Evolutionary conservation across 2,329 filamentous ascomycete genomes (phyloP).

Genomic region (Pleoardoris graminearum): DNA sequence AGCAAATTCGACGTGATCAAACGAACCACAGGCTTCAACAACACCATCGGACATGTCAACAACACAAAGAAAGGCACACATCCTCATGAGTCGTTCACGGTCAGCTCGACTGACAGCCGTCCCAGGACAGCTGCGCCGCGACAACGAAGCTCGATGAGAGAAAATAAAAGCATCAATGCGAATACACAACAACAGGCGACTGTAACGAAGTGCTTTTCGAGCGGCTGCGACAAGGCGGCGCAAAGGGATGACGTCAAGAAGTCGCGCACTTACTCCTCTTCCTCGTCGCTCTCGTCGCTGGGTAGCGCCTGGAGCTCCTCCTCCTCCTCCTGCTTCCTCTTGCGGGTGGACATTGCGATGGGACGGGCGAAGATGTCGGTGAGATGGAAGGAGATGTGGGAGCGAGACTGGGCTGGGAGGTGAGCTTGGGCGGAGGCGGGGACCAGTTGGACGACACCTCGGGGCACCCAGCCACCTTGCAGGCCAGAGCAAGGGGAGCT

Average conservation of each 20-base stretch:
- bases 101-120: conserved; percentile 21
- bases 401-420: conserved; percentile 16
- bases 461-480: conserved; percentile 15
- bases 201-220: conserved; percentile 21
- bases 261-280: conserved; percentile 48
- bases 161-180: conserved; percentile 16
- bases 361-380: background rate
- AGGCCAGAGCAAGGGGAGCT: conserved; percentile 30
- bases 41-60: conserved; percentile 1
- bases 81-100: background rate
- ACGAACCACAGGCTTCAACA: background rate
- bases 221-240: conserved; percentile 24
- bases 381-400: conserved; percentile 3
- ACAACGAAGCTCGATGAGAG: conserved; percentile 18
- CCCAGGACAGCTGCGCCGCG: conserved; percentile 15
- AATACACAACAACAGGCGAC: conserved; percentile 22
- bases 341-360: conserved; percentile 48
- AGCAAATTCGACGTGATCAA: conserved; percentile 5
- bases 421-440: conserved; percentile 30
- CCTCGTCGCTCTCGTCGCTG: conserved; percentile 48
- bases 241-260: conserved; percentile 45
- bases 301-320: conserved; percentile 51
- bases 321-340: conserved; percentile 50
- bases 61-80: conserved; percentile 4
- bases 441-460: conserved; percentile 35